A percentile compares a stretch with the other conserved stretches of the same genome.
These are phyloP conservation scores for Polygonum maritimum DNA, from an alignment of 148 eudicot species.

Conservation along the genomic window DNA sequence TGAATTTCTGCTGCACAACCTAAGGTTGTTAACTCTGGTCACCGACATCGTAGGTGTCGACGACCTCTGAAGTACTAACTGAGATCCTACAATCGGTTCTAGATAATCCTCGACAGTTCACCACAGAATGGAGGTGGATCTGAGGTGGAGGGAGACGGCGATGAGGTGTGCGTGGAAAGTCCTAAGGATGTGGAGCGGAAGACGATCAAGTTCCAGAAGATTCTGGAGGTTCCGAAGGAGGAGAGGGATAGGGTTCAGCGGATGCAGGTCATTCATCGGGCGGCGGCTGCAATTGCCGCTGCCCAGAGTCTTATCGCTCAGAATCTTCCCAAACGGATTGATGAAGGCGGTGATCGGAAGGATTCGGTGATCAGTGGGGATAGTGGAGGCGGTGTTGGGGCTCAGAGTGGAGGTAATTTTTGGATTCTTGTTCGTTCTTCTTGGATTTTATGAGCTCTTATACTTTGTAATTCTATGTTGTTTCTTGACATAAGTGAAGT, in stretches of 20 bases:
- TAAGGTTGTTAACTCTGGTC: no score
- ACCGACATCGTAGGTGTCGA: no score
- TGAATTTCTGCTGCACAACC: no score
- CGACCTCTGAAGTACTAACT: no score
- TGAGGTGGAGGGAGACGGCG: conserved; percentile 39
- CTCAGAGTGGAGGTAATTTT: conserved; percentile 8
- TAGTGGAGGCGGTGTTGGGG: neutral
- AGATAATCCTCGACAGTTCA: conserved; percentile 24
- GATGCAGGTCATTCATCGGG: conserved; percentile 87
- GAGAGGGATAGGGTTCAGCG: conserved; percentile 77
- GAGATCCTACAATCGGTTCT: conserved; percentile 37
- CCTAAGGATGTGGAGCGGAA: conserved; percentile 49
- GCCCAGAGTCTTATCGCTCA: conserved; percentile 54
- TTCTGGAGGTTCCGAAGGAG: conserved; percentile 58
- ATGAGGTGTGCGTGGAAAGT: conserved; percentile 12
- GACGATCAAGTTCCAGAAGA: conserved; percentile 54
- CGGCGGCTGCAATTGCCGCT: conserved; percentile 84
- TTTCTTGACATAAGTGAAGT: no score
- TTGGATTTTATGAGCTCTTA: neutral
- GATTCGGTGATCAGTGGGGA: neutral
- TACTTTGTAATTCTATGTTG: neutral
- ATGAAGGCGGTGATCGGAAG: neutral
- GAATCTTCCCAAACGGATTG: conserved; percentile 6
- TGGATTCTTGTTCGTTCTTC: neutral
- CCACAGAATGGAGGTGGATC: conserved; percentile 7